Evolutionary conservation across 2,329 filamentous ascomycete genomes (phyloP).

Genomic region (Chaetothyriales sp.): DNA sequence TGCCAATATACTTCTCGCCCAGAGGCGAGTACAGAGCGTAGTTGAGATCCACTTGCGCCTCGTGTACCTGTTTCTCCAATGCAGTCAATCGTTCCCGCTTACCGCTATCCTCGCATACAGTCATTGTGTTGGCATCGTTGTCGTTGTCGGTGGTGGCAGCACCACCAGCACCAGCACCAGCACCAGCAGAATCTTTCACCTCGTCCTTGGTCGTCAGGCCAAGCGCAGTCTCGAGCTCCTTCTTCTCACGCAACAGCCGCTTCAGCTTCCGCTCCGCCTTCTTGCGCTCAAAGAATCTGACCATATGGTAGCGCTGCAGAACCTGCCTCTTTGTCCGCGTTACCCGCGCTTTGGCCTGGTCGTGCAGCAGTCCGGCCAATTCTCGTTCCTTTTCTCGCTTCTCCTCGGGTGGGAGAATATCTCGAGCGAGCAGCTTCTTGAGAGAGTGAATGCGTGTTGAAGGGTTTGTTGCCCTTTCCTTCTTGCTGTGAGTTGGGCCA

Average conservation of each 20-base stretch:
- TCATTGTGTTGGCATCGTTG: background rate
- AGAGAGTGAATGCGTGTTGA: constrained; percentile 17
- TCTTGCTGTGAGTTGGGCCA: constrained; percentile 8
- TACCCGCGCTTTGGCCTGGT: constrained; percentile 33
- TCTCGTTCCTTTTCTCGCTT: constrained; percentile 46
- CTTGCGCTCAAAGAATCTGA: constrained; percentile 44
- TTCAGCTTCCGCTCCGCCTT: constrained; percentile 36
- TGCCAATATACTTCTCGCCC: constrained; percentile 42
- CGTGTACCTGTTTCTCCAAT: constrained; percentile 24
- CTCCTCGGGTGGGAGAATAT: constrained; percentile 39
- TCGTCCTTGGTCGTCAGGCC: constrained; percentile 1
- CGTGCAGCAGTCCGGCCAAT: constrained; percentile 39
- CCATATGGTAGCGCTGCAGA: constrained; percentile 49
- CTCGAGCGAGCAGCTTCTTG: constrained; percentile 16
- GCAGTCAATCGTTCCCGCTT: constrained; percentile 9
- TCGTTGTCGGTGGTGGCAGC: background rate
- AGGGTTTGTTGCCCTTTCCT: constrained; percentile 12
- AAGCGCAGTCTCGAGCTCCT: background rate
- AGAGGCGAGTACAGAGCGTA: constrained; percentile 49
- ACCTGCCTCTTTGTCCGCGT: constrained; percentile 39
- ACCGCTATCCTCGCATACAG: background rate
- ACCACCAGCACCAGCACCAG: background rate
- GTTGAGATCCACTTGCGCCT: constrained; percentile 43
- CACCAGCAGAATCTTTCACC: constrained; percentile 2
- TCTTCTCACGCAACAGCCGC: constrained; percentile 6